These are phyloP conservation scores for Dittrichia graveolens DNA, from an alignment of 129 eudicot genomes.

Conservation along the genomic window DNA sequence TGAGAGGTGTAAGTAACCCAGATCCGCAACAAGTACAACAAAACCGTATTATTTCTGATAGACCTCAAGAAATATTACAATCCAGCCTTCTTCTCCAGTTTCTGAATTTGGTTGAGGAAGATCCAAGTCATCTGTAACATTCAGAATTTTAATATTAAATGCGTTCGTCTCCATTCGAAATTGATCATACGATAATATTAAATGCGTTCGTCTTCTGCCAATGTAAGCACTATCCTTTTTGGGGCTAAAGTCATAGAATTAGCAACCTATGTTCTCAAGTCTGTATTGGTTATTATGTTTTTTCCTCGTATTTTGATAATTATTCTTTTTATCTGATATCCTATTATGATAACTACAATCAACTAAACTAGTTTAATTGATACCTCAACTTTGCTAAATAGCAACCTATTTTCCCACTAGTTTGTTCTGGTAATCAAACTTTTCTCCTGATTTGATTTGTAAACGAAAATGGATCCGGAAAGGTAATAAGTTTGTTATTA, in stretches of 20 bases:
- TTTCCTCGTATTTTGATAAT: no score
- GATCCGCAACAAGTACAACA: slow-evolving; percentile 37
- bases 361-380: no score
- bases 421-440: no score
- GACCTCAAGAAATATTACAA: slow-evolving; percentile 38
- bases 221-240: background rate
- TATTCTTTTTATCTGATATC: no score
- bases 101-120: slow-evolving; percentile 90
- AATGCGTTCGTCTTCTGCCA: background rate
- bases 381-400: no score
- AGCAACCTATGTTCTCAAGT: background rate
- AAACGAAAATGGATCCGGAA: no score
- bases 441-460: no score
- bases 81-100: slow-evolving; percentile 67
- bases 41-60: slow-evolving; percentile 3
- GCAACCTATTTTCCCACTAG: no score
- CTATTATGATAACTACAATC: no score
- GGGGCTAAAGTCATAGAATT: background rate
- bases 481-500: no score
- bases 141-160: background rate
- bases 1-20: slow-evolving; percentile 31
- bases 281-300: no score
- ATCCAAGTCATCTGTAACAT: slow-evolving; percentile 88
- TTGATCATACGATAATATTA: no score
- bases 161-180: background rate